Base-by-base conservation (phyloP, 805 yeast genomes). In the Starmera pachycereana region DNA sequence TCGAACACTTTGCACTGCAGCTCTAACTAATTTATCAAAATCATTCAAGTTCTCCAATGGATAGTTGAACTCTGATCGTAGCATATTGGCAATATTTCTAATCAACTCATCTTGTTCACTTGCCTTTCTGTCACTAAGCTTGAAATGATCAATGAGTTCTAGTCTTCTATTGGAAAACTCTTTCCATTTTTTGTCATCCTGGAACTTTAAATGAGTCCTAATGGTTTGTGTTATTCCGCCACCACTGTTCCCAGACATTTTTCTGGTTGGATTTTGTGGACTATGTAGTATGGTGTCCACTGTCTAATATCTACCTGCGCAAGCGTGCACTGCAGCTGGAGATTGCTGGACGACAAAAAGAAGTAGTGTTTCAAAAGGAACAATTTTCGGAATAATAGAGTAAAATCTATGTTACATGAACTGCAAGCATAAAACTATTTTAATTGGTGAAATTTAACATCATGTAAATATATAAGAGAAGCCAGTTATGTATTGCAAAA, bases 1-100 rank as follows among this genome's bases (percentile, higher is more conserved):
- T 45, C 97, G 66, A 2, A 85, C 97, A 38, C 94, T 81, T 60
- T 90, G 98, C 25, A 90, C 81, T 1, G 96, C 97, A 9, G 96
- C 94, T 31, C 95, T 68, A 0, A 92, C 97, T 30, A 90, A 68
- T 57, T 81, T 84, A 58, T 88, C 95, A 56, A 90, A 90, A 48
- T 92, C 97, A 1, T 66, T 60, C 25, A 77, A 62, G 12, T 76
- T 69, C 6, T 69, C 71, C 2, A 60, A 61, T 2, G 81, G 73
- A 56, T 78, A 89, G 6, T 77, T 75, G 52, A 86, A 92, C 61
- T 92, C 98, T 2, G 69, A 65, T 51, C 95, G 66, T 36, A 90
- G 65, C 4, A 81, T 71, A 37, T 74, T 73, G 0, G 97, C 96
- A 31, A 94, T 92, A 38, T 74, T 72, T 37, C 71, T 68, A 36